Evolutionary conservation across 2,329 filamentous ascomycete species (phyloP), one percentile per base, ranked within the genome.

Genomic region (Cercospora janseana): DNA sequence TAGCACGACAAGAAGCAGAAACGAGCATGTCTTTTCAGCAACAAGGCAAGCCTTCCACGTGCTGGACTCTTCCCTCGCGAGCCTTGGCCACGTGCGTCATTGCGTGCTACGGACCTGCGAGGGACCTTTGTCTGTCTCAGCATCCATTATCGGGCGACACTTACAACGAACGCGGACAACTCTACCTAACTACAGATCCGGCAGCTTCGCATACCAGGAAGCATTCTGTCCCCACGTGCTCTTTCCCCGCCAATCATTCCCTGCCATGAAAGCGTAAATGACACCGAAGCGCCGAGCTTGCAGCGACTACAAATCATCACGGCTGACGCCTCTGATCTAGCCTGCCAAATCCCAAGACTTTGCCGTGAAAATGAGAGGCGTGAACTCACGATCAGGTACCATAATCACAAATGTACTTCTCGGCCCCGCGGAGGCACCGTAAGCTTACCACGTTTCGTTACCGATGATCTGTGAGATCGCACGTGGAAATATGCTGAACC

Each of bases 1-100:
- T 40, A 23, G 35, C 35, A 13, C 23, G 35, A n/a, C 26, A 16
- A 40, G 35, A 40, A 40, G 35, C 35, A 40, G 20, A 38, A 38
- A 4, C 13, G 20, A 38, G 7, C 35, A 21, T 4, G 15, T 38
- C 20, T 24, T 24, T 8, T 38, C 6, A 15, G 15, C 20, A 26
- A 26, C 7, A 24, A 40, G 35, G 21, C 20, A 21, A 9, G 7
- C 18, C 20, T 18, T 6, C 35, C 35, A 40, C 21, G 35, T 40
- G 35, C 21, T 26, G 35, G 26, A 23, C 35, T 40, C 26, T 20
- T 10, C 9, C n/a, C 26, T n/a, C n/a, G n/a, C n/a, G n/a, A n/a
- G n/a, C n/a, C n/a, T n/a, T n/a, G n/a, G n/a, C n/a, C 21, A 7
- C 13, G 27, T 40, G 21, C 35, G 23, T 16, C 15, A n/a, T 40